phyloP scores from a whole-genome alignment of 2,329 filamentous ascomycete species.

The Penicillium capsulatum region DNA sequence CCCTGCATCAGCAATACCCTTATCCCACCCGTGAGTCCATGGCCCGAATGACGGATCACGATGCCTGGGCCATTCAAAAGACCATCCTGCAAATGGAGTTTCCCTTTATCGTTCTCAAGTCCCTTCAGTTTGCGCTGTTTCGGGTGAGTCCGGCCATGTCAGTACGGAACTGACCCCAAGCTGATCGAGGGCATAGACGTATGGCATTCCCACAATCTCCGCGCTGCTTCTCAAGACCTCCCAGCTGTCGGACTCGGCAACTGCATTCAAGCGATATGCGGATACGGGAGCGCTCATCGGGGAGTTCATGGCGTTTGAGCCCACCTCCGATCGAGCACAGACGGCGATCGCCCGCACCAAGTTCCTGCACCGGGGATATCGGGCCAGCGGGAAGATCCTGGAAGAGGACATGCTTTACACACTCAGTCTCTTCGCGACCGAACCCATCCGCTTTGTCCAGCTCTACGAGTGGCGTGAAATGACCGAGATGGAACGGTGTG shows the following conservation, averaged over 20 bases:
- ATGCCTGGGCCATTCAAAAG: conserved; percentile 50
- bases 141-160: conserved; percentile 35
- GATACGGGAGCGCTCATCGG: conserved; percentile 50
- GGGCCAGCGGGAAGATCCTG: conserved; percentile 54
- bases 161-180: background rate
- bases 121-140: conserved; percentile 57
- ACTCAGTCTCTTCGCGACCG: conserved; percentile 59
- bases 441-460: conserved; percentile 61
- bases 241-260: conserved; percentile 44
- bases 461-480: conserved; percentile 66
- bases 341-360: conserved; percentile 61
- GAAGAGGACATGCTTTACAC: conserved; percentile 64
- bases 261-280: conserved; percentile 50
- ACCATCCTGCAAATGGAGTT: conserved; percentile 52
- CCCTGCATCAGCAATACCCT: conserved; percentile 38
- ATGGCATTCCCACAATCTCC: conserved; percentile 55
- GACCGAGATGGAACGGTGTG: conserved; percentile 64
- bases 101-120: conserved; percentile 48
- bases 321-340: conserved; percentile 43
- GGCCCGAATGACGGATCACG: conserved; percentile 49
- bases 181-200: conserved; percentile 38
- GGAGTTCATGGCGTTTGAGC: conserved; percentile 46
- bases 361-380: conserved; percentile 57
- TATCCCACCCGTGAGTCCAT: conserved; percentile 44
- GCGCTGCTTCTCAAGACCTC: conserved; percentile 47